Base-by-base conservation (phyloP, 805 yeast species). In the Sugiyamaella floridensis region DNA sequence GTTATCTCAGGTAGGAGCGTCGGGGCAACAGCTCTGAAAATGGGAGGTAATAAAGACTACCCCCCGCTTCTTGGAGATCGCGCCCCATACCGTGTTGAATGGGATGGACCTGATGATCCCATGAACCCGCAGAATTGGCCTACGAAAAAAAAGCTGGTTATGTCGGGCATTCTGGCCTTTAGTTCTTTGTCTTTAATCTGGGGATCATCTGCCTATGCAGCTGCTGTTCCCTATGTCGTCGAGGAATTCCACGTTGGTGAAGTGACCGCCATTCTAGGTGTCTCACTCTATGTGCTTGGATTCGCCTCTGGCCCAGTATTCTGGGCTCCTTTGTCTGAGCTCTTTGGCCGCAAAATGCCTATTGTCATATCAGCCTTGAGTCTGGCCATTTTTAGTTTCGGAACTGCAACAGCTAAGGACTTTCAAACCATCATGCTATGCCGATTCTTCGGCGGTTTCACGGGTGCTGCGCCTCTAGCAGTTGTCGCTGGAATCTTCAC, bases 251-350 rank as follows among this genome's bases (percentile, higher is more conserved):
- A 78, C 55, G 81, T 90, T 47, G 83, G 86, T 43, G 56, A 63
- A 6, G 85, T 81, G 11, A 90, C 82, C 14, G 84, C 85, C 12
- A 78, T 86, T 22, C 74, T 92, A 47, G 85, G 88, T 53, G 77
- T 89, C 11, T 82, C 97, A 0, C 73, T 89, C 26, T 90, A 80
- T 62, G 97, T 90, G n/a, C 68, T 89, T 43, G 98, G 97, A 11
- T 92, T 90, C 69, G 97, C 97, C 0, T 77, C 89, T 0, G 97
- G 97, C 16, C 98, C 98, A 4, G 74, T 90, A 48, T 62, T 88
- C 40, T 90, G 95, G 89, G 96, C 95, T 28, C 96, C 96, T 5
- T 66, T 86, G 42, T 83, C 92, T n/a, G 95, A 86, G 66, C 62
- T 84, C 37, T 83, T 76, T 59, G 93, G 95, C 51, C 78, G 96